Base-by-base conservation (phyloP, 805 yeast species). In the Saccharomycopsis sp. region DNA sequence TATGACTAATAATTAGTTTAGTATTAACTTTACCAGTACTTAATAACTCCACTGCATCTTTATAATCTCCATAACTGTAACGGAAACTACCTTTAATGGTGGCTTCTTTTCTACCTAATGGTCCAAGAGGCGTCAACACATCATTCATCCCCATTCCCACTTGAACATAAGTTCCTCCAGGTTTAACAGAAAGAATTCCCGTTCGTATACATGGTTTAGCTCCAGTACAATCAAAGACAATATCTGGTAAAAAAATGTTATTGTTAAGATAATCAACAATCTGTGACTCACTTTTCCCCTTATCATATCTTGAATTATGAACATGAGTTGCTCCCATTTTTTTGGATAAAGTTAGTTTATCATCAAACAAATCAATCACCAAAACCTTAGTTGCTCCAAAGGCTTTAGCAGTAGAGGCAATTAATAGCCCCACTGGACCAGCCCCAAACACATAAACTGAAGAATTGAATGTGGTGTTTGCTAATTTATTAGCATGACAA, bases 191-290 rank as follows among this genome's bases (percentile, higher is more conserved):
- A 37, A 68, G 62, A 37, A 85, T 69, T 36, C 85, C 92, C 47
- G 76, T 66, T 48, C 75, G 68, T 48, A 84, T 78, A 49, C 92
- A 84, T 23, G 73, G 70, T 52, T 76, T 84, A 34, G 85, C 87
- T 41, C 95, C 96, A 10, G 94, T 75, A 45, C 89, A 83, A 56
- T 86, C 96, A 56, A 86, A 68, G n/a, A 82, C 82, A 30, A 79
- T 72, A 37, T 66, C 64, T 30, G 83, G 79, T 4, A 17, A 9
- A 18, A 45, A 45, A 30, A n/a, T 42, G 3, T 26, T 30, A 1
- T 9, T 33, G 5, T 38, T 35, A 20, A 42, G 29, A 21, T 8
- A 5, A 12, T 35, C 17, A 5, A 48, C 52, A 15, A 44, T 44
- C 26, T 39, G 44, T 23, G 57, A 58, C 52, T 59, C 62, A 20